Evolutionary conservation across 2,329 filamentous ascomycete species (phyloP).

Genomic region (Arthrobotrys megalospora): DNA sequence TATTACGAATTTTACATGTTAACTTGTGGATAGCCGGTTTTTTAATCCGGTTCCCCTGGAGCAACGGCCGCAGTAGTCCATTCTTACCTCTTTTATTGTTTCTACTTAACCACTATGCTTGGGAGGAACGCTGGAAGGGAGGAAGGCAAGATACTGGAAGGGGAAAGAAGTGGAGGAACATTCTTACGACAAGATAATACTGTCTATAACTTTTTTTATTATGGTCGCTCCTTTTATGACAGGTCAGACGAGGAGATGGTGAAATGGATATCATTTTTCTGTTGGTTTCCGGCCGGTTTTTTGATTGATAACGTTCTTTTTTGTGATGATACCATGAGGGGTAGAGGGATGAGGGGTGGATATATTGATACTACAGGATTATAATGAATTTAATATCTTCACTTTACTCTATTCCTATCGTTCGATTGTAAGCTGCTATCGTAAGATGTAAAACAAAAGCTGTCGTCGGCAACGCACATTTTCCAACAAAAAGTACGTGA

Average conservation of each 20-base stretch:
- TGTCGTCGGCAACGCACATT: no score
- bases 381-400: conserved; percentile 19
- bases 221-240: no score
- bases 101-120: background rate
- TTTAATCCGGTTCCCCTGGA: background rate
- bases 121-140: background rate
- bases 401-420: background rate
- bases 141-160: no score
- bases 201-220: background rate
- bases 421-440: no score
- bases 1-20: conserved; percentile 15
- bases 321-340: conserved; percentile 27
- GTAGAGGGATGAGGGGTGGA: background rate
- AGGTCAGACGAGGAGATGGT: background rate
- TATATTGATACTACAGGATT: conserved; percentile 2
- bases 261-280: background rate
- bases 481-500: no score
- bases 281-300: background rate
- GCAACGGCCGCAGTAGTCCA: background rate
- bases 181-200: background rate
- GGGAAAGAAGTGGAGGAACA: background rate
- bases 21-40: conserved; percentile 9
- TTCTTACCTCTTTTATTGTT: background rate
- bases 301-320: background rate
- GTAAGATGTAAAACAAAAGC: no score